Evolutionary conservation across 352 stramenopile species (phyloP), one percentile per base, ranked within the genome.

Genomic region (Phytophthora multivora): DNA sequence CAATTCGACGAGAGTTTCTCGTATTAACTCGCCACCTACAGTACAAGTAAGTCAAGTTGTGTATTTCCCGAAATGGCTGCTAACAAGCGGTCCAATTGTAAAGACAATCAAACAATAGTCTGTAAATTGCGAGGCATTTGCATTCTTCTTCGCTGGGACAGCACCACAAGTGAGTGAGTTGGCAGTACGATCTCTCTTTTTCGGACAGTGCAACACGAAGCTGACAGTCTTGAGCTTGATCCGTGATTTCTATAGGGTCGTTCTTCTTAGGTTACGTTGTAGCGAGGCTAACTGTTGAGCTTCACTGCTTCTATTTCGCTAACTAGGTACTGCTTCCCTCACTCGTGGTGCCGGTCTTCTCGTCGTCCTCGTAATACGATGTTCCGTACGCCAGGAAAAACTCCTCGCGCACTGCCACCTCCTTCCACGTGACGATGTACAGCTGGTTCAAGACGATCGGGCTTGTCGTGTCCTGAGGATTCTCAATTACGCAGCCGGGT

Each of bases 391-490:
- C 87, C 19, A 95, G 59, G 73, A 95, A 95, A 66, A 95, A 95
- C 68, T 95, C 87, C 50, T 93, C 85, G 26, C 81, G 83, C 28
- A 93, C 83, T 19, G 69, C 66, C 41, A 95, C 87, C 46, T 93
- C 84, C 49, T 95, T 95, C 87, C 87, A 95, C 49, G 87, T 95
- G 40, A 95, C 85, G 47, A 95, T 91, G 60, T 95, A 95, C 12
- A 95, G 67, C 66, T 95, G 87, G 55, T 94, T 88, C 57, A 95
- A 62, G 31, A 89, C 66, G 54, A 95, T 95, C 11, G 84, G 73
- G 46, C 79, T 88, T 51, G 75, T 88, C 36, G 86, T 80, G 52
- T 95, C 84, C 40, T 90, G 72, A 8, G 87, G 83, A 50, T 90
- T 86, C 59, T 93, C 85, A 36, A 95, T 85, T 41, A 93, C 62